Percentiles rank a stretch among this genome's conserved stretches.
These are phyloP conservation scores for Diplodia seriata DNA, from an alignment of 2,329 filamentous ascomycete species.

Conservation along the genomic window DNA sequence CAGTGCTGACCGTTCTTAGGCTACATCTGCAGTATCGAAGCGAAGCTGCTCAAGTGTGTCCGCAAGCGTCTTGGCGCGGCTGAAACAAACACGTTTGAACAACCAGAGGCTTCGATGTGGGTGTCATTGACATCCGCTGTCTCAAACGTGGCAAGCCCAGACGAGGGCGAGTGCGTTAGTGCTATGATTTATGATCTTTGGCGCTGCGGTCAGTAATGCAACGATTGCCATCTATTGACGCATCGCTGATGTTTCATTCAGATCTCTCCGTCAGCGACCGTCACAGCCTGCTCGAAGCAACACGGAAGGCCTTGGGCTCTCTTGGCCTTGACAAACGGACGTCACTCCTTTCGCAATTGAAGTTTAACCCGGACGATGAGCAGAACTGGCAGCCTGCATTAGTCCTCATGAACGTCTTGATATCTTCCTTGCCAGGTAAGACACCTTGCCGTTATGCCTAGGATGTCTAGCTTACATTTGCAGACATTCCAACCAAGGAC, in stretches of 20 bases:
- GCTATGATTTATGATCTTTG: conserved; percentile 29
- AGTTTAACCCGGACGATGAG: conserved; percentile 20
- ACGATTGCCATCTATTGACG: neutral
- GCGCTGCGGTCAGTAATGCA: conserved; percentile 21
- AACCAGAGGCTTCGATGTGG: conserved; percentile 28
- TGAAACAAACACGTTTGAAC: conserved; percentile 10
- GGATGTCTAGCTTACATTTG: neutral
- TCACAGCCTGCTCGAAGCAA: conserved; percentile 26
- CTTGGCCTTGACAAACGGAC: conserved; percentile 20
- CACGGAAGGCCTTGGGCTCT: conserved; percentile 14
- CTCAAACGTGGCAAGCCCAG: conserved; percentile 27
- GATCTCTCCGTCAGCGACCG: conserved; percentile 30
- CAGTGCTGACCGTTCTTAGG: neutral
- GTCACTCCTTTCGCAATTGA: conserved; percentile 23
- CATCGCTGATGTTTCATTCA: conserved; percentile 10
- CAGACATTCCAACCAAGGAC: conserved; percentile 28
- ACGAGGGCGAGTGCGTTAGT: conserved; percentile 22
- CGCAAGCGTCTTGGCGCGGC: conserved; percentile 3
- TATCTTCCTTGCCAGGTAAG: conserved; percentile 28
- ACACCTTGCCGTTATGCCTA: neutral
- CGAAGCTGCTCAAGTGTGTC: conserved; percentile 26
- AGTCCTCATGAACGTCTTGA: conserved; percentile 27
- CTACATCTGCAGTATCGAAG: conserved; percentile 30
- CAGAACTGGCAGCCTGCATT: conserved; percentile 14
- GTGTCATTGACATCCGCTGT: conserved; percentile 21